These are phyloP conservation scores for Aspergillus clavatus DNA, from an alignment of 2,329 filamentous ascomycete species.

Conservation along the genomic window DNA sequence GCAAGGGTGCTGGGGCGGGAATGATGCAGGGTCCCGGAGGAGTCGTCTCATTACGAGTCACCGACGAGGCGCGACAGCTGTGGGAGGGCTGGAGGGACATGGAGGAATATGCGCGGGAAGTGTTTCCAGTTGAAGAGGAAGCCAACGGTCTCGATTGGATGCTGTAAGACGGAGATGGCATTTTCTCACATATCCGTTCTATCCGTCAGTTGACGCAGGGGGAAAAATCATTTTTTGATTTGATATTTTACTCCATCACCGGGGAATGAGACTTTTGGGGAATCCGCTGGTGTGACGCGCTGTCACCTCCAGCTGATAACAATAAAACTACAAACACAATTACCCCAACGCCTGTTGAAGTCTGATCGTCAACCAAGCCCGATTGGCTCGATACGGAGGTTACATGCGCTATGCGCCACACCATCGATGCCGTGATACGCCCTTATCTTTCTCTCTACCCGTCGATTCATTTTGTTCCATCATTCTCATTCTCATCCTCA, in stretches of 20 bases:
- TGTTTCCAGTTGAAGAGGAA: conserved; percentile 90
- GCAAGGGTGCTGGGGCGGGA: conserved; percentile 43
- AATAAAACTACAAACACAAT: background rate
- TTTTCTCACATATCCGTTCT: conserved; percentile 10
- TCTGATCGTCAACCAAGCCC: background rate
- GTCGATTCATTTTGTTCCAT: no score
- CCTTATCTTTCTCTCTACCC: conserved; percentile 1
- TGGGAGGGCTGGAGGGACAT: conserved; percentile 90
- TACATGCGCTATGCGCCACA: conserved; percentile 4
- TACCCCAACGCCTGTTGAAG: background rate
- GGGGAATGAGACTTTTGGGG: no score
- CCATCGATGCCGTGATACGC: conserved; percentile 12
- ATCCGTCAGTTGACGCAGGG: conserved; percentile 12
- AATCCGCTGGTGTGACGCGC: no score
- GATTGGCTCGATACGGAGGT: conserved; percentile 8
- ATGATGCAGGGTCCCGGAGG: conserved; percentile 50
- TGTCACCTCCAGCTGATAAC: background rate
- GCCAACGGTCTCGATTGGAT: conserved; percentile 95
- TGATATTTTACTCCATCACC: no score
- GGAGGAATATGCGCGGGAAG: conserved; percentile 91
- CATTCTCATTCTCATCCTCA: background rate
- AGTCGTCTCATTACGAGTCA: conserved; percentile 60
- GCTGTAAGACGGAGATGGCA: conserved; percentile 38
- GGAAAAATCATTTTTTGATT: conserved; percentile 9
- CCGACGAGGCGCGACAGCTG: conserved; percentile 69